Evolutionary conservation across 148 eudicot species (phyloP).

Genomic region (Suaeda aralocaspica): DNA sequence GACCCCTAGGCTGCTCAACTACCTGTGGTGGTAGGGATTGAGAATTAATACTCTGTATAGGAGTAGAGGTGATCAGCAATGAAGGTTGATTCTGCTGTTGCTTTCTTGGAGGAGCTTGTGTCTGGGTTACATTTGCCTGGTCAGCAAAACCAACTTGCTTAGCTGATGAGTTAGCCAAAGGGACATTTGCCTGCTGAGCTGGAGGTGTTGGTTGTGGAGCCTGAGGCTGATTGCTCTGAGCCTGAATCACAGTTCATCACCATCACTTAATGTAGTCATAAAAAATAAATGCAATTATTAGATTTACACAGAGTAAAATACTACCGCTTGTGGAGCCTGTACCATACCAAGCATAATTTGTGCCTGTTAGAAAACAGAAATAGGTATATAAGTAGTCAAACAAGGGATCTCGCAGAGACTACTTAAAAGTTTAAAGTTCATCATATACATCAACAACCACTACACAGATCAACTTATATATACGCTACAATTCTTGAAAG

Average conservation of each 20-base stretch:
- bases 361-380: constrained; percentile 45
- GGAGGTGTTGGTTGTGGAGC: constrained; percentile 36
- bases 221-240: constrained; percentile 51
- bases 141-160: constrained; percentile 50
- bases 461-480: too few relatives aligned
- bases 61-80: constrained; percentile 36
- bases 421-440: too few relatives aligned
- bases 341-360: constrained; percentile 99
- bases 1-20: constrained; percentile 44
- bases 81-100: constrained; percentile 49
- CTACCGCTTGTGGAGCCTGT: constrained; percentile 68
- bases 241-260: constrained; percentile 26
- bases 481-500: too few relatives aligned
- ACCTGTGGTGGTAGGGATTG: constrained; percentile 49
- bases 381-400: constrained; percentile 8
- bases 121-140: constrained; percentile 42
- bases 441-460: too few relatives aligned
- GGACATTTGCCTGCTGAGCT: constrained; percentile 44
- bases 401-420: neutral
- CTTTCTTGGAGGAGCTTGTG: constrained; percentile 40
- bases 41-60: constrained; percentile 42
- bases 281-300: neutral
- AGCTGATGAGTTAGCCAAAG: constrained; percentile 39
- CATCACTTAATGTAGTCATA: neutral
- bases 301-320: constrained; percentile 1